phyloP scores from a whole-genome alignment of 2,329 filamentous ascomycete genomes.

The Aspergillus sp. region DNA sequence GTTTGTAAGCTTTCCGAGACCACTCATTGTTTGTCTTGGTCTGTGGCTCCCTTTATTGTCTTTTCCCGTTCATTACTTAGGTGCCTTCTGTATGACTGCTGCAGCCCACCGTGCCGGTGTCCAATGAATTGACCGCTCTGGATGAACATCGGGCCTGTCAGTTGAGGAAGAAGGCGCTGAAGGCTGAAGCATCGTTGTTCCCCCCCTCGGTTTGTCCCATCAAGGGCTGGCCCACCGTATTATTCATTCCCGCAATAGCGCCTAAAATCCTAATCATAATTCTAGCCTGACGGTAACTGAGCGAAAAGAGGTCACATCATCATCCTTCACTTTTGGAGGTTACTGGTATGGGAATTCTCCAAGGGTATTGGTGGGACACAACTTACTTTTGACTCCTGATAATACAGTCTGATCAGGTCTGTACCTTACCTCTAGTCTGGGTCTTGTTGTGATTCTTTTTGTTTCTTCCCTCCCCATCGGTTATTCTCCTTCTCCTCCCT shows the following conservation, averaged over 20 bases:
- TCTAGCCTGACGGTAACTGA: neutral
- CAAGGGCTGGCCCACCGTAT: slow-evolving; percentile 7
- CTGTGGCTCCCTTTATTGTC: neutral
- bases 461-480: too few species aligned
- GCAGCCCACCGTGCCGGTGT: slow-evolving; percentile 16
- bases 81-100: slow-evolving; percentile 4
- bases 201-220: slow-evolving; percentile 13
- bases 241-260: neutral
- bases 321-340: neutral
- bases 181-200: neutral
- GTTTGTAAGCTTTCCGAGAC: slow-evolving; percentile 1
- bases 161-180: neutral
- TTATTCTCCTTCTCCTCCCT: too few species aligned
- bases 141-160: slow-evolving; percentile 8
- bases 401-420: neutral
- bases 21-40: neutral
- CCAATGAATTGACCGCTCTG: slow-evolving; percentile 18
- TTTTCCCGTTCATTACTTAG: neutral
- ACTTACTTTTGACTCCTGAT: too few species aligned
- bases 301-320: neutral
- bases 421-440: neutral
- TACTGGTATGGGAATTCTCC: too few species aligned
- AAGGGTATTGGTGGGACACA: too few species aligned
- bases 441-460: slow-evolving; percentile 2
- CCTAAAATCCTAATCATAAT: slow-evolving; percentile 1